Percentiles rank a stretch among this genome's conserved stretches.
phyloP scores from a whole-genome alignment of 805 yeast species.

The Yamadazyma takamatsuzukensis region DNA sequence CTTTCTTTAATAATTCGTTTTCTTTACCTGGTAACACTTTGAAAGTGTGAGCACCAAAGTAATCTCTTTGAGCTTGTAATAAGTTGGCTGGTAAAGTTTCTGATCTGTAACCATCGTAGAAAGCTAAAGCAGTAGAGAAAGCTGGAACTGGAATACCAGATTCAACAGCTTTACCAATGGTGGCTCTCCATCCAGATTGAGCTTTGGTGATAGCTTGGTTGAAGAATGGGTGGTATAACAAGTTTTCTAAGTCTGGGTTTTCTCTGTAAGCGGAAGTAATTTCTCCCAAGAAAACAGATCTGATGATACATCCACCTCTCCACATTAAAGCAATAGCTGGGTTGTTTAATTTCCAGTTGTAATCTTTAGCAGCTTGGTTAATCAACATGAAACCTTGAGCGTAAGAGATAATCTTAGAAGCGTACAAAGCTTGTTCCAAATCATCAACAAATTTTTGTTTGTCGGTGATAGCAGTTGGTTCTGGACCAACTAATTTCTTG shows the following conservation, averaged over 20 bases:
- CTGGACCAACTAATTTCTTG: conserved; percentile 74
- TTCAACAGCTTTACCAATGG: conserved; percentile 71
- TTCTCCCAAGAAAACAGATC: conserved; percentile 97
- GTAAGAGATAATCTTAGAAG: conserved; percentile 96
- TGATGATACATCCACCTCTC: conserved; percentile 99
- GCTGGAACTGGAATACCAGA: conserved; percentile 98
- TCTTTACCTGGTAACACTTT: conserved; percentile 86
- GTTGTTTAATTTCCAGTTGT: conserved; percentile 95
- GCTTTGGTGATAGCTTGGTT: conserved; percentile 87
- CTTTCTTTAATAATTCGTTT: conserved; percentile 71
- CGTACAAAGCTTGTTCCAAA: conserved; percentile 96
- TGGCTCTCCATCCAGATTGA: conserved; percentile 92
- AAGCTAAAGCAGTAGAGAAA: conserved; percentile 91
- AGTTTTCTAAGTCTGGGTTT: conserved; percentile 90
- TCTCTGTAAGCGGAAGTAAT: conserved; percentile 95
- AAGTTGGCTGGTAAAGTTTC: conserved; percentile 94
- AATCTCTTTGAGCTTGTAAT: conserved; percentile 99
- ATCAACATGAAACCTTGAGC: conserved; percentile 99
- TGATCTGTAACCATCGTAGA: conserved; percentile 99
- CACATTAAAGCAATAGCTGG: conserved; percentile 99
- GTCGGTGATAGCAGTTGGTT: conserved; percentile 55
- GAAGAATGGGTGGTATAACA: conserved; percentile 95
- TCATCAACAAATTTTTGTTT: conserved; percentile 83
- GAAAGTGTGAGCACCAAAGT: conserved; percentile 99
- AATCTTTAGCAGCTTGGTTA: conserved; percentile 96